These are phyloP conservation scores for Roridomyces roridus DNA, from an alignment of 768 basidiomycete genomes.

Conservation along the genomic window DNA sequence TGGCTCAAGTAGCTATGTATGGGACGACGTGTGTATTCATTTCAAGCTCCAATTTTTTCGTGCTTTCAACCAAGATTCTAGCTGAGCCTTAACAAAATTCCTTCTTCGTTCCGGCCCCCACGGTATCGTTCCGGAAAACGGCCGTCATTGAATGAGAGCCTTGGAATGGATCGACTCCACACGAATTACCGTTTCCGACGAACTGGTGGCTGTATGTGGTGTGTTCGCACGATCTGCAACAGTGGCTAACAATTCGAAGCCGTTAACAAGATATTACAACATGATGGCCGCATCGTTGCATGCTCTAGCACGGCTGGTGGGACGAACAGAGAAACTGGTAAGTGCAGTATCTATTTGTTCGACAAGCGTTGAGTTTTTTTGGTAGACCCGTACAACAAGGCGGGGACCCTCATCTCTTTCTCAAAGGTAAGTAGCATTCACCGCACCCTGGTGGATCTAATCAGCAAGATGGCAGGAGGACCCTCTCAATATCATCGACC, in stretches of 20 bases:
- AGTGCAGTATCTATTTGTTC: background rate
- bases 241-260: slow-evolving; percentile 36
- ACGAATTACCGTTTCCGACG: background rate
- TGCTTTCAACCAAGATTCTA: background rate
- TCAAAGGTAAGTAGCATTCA: slow-evolving; percentile 34
- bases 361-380: slow-evolving; percentile 24
- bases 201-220: slow-evolving; percentile 15
- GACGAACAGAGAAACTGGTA: slow-evolving; percentile 37
- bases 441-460: slow-evolving; percentile 19
- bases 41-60: background rate
- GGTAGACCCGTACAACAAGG: slow-evolving; percentile 49
- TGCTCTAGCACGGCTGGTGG: slow-evolving; percentile 56
- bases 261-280: slow-evolving; percentile 59
- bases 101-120: background rate
- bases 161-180: slow-evolving; percentile 8
- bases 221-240: too few species aligned
- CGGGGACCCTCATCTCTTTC: slow-evolving; percentile 54
- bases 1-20: background rate
- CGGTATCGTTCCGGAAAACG: slow-evolving; percentile 10
- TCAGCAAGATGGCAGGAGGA: slow-evolving; percentile 19
- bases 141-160: background rate
- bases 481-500: slow-evolving; percentile 11
- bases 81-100: background rate
- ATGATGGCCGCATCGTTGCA: slow-evolving; percentile 45
- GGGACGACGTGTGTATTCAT: slow-evolving; percentile 12